Evolutionary conservation across 2,329 filamentous ascomycete genomes (phyloP).

Genomic region (Nectriaceae sp.): DNA sequence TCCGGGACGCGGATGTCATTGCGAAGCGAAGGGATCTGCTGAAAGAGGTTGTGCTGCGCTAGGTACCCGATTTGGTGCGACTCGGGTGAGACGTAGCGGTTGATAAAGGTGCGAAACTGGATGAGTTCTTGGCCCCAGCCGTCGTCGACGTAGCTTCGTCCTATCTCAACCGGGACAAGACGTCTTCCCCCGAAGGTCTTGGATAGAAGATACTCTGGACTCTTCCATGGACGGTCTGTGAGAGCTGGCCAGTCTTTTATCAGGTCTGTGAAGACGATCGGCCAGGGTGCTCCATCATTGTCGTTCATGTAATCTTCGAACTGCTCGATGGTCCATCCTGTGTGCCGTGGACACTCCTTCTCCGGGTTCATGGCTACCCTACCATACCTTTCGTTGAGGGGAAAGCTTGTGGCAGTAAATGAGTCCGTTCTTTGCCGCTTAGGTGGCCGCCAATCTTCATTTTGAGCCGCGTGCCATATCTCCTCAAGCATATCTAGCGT

Average conservation of each 20-base stretch:
- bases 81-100: conserved; percentile 53
- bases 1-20: conserved; percentile 81
- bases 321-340: conserved; percentile 52
- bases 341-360: conserved; percentile 28
- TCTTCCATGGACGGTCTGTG: conserved; percentile 67
- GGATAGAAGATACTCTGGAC: conserved; percentile 71
- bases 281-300: conserved; percentile 46
- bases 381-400: conserved; percentile 30
- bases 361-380: conserved; percentile 26
- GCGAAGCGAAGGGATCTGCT: conserved; percentile 75
- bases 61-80: conserved; percentile 70
- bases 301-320: conserved; percentile 65
- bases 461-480: conserved; percentile 21
- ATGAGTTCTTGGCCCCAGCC: conserved; percentile 84
- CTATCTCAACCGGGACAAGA: conserved; percentile 83
- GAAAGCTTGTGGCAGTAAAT: conserved; percentile 21
- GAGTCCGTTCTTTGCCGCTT: conserved; percentile 22
- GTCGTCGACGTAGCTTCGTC: conserved; percentile 82
- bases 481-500: conserved; percentile 47
- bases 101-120: conserved; percentile 71
- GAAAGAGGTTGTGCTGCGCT: conserved; percentile 86
- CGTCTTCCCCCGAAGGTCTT: conserved; percentile 75
- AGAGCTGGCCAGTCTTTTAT: conserved; percentile 75
- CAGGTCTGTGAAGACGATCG: conserved; percentile 69
- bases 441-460: conserved; percentile 13